Percentiles rank a stretch among this genome's conserved stretches.
These are phyloP conservation scores for Acaromyces ingoldii DNA, from an alignment of 1,284 basidiomycete genomes.

Conservation along the genomic window DNA sequence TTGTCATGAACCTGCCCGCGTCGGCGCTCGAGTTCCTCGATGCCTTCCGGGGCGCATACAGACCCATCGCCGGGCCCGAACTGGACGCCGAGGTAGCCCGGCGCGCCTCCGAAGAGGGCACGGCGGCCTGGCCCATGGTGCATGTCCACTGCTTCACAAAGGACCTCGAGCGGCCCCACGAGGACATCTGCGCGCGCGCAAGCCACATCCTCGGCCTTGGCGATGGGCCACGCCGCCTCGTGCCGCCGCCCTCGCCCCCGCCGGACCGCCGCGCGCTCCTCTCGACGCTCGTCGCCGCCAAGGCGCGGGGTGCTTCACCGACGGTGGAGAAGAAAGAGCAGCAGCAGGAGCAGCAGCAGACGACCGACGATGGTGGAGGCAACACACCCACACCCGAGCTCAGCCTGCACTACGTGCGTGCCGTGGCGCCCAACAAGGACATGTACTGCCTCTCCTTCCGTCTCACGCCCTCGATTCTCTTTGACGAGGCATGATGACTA, in stretches of 20 bases:
- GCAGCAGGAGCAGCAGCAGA: background rate
- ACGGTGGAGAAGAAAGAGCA: background rate
- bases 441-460: slow-evolving; percentile 97
- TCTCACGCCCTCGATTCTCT: slow-evolving; percentile 59
- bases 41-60: slow-evolving; percentile 72
- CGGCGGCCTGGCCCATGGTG: slow-evolving; percentile 68
- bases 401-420: slow-evolving; percentile 72
- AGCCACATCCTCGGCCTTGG: slow-evolving; percentile 27
- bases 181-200: slow-evolving; percentile 38
- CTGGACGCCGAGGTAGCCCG: slow-evolving; percentile 15
- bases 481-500: slow-evolving; percentile 1
- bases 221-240: background rate
- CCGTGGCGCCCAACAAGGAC: slow-evolving; percentile 92
- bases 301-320: background rate
- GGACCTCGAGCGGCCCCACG: slow-evolving; percentile 54
- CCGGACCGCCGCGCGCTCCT: background rate
- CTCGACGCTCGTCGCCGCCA: background rate
- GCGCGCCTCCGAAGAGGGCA: slow-evolving; percentile 3
- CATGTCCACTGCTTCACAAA: slow-evolving; percentile 97
- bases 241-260: slow-evolving; percentile 4
- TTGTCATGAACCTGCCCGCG: slow-evolving; percentile 95
- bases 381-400: slow-evolving; percentile 53
- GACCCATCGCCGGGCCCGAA: slow-evolving; percentile 52
- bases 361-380: background rate
- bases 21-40: slow-evolving; percentile 84